phyloP scores from a whole-genome alignment of 1,284 basidiomycete genomes.

The Mycena sp. region DNA sequence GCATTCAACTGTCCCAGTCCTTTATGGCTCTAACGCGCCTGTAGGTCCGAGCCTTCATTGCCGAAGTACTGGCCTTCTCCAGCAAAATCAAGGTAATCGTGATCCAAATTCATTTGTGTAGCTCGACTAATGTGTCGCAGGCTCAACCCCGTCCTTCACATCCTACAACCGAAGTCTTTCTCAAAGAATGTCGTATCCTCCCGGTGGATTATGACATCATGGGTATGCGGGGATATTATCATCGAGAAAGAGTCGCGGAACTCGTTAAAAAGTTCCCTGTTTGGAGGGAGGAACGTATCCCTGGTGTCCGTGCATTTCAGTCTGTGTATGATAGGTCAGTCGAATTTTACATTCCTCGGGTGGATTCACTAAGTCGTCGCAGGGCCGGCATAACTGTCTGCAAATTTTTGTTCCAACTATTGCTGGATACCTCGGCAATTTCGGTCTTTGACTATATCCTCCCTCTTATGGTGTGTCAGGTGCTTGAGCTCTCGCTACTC shows the following conservation, averaged over 20 bases:
- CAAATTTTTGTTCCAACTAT: slow-evolving; percentile 79
- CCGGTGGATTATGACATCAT: slow-evolving; percentile 77
- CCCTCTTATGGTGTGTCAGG: slow-evolving; percentile 72
- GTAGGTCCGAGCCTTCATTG: slow-evolving; percentile 79
- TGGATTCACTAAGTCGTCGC: slow-evolving; percentile 24
- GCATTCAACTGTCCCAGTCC: slow-evolving; percentile 36
- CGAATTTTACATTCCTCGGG: slow-evolving; percentile 18
- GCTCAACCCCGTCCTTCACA: slow-evolving; percentile 78
- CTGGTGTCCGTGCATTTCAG: slow-evolving; percentile 82
- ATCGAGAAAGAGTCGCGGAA: slow-evolving; percentile 66
- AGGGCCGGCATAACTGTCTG: slow-evolving; percentile 76
- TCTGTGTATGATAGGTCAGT: slow-evolving; percentile 85
- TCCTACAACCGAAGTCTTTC: slow-evolving; percentile 76
- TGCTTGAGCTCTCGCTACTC: not conserved
- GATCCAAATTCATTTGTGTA: not conserved
- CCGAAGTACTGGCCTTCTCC: slow-evolving; percentile 79
- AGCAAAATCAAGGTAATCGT: slow-evolving; percentile 74
- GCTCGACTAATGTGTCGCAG: slow-evolving; percentile 46
- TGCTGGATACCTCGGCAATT: slow-evolving; percentile 82
- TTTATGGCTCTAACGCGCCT: not conserved
- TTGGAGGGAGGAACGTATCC: slow-evolving; percentile 77
- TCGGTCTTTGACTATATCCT: slow-evolving; percentile 85
- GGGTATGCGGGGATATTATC: slow-evolving; percentile 78
- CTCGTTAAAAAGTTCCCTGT: slow-evolving; percentile 72
- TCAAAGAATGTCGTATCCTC: slow-evolving; percentile 74